These are phyloP conservation scores for Apiospora marii DNA, from an alignment of 2,329 filamentous ascomycete genomes.

Conservation along the genomic window DNA sequence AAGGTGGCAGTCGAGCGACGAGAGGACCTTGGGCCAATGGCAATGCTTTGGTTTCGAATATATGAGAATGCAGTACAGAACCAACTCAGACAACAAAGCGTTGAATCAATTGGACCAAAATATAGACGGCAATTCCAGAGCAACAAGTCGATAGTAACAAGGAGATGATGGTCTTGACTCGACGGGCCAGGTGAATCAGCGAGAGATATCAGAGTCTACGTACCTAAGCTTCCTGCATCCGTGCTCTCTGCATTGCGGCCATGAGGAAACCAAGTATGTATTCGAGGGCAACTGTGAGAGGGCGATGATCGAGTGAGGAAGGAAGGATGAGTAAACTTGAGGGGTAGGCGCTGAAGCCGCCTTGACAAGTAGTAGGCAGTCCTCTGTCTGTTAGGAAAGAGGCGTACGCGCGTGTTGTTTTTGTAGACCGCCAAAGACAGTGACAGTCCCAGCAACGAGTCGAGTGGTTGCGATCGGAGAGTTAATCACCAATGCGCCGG, in stretches of 20 bases:
- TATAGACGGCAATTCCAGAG: conserved; percentile 9
- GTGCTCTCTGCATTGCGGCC: conserved; percentile 21
- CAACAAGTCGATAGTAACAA: not conserved
- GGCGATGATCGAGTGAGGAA: conserved; percentile 8
- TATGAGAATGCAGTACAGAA: conserved; percentile 17
- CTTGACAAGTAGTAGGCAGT: not conserved
- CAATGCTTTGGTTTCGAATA: conserved; percentile 9
- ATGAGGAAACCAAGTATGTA: conserved; percentile 16
- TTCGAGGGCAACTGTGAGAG: conserved; percentile 6
- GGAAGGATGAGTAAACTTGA: not conserved
- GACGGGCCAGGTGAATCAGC: not conserved
- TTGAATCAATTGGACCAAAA: conserved; percentile 18
- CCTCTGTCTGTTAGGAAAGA: conserved; percentile 8
- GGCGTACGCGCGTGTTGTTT: not conserved
- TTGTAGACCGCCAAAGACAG: not conserved
- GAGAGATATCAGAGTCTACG: conserved; percentile 14
- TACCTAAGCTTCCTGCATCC: conserved; percentile 17
- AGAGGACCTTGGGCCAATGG: conserved; percentile 11
- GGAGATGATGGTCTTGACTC: not conserved
- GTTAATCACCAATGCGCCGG: not conserved
- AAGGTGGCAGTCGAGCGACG: conserved; percentile 14
- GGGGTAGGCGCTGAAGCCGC: conserved; percentile 8
- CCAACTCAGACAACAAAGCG: conserved; percentile 6
- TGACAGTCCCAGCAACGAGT: not conserved
- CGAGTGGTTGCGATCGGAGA: not conserved